These are phyloP conservation scores for Monosporozyma yasuniensis DNA, from an alignment of 805 yeast species.

Conservation along the genomic window DNA sequence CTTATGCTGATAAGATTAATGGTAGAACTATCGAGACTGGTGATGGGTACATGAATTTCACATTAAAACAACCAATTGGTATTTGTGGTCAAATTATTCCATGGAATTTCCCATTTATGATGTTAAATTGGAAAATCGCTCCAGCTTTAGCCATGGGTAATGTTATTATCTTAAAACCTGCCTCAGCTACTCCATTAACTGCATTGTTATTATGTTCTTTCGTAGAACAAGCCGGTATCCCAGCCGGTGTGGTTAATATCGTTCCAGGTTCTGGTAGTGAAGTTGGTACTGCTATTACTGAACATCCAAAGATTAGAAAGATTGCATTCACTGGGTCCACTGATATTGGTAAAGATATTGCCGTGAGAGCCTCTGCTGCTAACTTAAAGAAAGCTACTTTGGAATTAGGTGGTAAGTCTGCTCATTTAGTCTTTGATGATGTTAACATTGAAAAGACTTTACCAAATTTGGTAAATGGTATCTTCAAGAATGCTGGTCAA, in stretches of 20 bases:
- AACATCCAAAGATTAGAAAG: conserved; percentile 62
- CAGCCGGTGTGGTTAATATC: conserved; percentile 67
- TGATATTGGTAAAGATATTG: conserved; percentile 61
- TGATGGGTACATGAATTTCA: conserved; percentile 51
- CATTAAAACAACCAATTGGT: conserved; percentile 68
- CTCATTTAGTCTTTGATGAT: conserved; percentile 65
- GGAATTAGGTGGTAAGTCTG: conserved; percentile 80
- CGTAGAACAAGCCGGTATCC: conserved; percentile 59
- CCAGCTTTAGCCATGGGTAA: conserved; percentile 75
- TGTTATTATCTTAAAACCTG: conserved; percentile 64
- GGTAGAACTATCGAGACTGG: conserved; percentile 63
- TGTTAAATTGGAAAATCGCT: conserved; percentile 73
- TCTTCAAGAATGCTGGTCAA: conserved; percentile 74
- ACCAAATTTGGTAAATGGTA: conserved; percentile 50
- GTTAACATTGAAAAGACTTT: conserved; percentile 48
- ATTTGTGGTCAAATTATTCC: conserved; percentile 80
- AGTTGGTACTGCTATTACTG: conserved; percentile 62
- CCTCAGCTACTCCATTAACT: conserved; percentile 69
- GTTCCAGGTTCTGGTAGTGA: conserved; percentile 67
- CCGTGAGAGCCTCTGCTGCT: conserved; percentile 61
- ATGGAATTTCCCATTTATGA: conserved; percentile 78
- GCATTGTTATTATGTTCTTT: conserved; percentile 56
- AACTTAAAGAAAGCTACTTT: conserved; percentile 70
- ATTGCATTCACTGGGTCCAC: conserved; percentile 81
- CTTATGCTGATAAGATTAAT: conserved; percentile 59